Conservation (phyloP, 1,139 yeast species). For the Sugiyamaella sp. region DNA sequence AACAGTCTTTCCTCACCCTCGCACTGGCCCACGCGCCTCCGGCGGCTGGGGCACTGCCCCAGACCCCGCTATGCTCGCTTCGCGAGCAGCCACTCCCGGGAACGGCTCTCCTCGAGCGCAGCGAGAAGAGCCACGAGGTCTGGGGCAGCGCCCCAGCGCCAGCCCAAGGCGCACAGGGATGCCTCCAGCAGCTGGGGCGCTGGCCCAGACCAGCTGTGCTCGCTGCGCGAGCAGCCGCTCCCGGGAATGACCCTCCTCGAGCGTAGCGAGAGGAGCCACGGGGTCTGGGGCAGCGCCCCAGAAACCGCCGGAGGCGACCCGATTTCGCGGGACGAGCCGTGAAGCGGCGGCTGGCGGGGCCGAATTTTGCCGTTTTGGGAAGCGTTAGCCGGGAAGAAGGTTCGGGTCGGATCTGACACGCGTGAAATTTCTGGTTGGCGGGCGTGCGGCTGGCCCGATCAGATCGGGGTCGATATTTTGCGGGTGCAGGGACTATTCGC, state of each 20-base stretch:
- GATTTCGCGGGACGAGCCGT: too few species aligned
- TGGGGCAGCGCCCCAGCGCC: background rate
- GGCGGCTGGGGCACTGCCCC: slow-evolving; percentile 3
- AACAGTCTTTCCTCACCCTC: background rate
- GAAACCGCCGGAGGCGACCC: background rate
- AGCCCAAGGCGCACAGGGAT: too few species aligned
- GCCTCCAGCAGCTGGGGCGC: background rate
- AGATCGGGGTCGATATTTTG: background rate
- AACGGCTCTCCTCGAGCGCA: background rate
- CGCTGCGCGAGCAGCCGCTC: too few species aligned
- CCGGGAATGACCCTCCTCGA: too few species aligned
- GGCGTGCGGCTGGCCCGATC: background rate
- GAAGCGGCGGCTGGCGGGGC: background rate
- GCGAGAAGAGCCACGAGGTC: background rate
- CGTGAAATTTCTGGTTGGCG: background rate
- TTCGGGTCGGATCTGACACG: background rate
- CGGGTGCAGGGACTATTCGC: too few species aligned
- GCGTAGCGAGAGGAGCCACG: background rate
- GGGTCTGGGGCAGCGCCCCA: background rate
- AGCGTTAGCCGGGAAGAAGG: background rate
- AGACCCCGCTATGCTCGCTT: background rate
- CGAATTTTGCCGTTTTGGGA: background rate
- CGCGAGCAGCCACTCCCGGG: background rate
- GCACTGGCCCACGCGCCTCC: background rate
- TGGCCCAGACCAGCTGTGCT: background rate